Evolutionary conservation across 2,329 filamentous ascomycete species (phyloP), one percentile per base, ranked within the genome.

Genomic region (Cladorrhinum sp.): DNA sequence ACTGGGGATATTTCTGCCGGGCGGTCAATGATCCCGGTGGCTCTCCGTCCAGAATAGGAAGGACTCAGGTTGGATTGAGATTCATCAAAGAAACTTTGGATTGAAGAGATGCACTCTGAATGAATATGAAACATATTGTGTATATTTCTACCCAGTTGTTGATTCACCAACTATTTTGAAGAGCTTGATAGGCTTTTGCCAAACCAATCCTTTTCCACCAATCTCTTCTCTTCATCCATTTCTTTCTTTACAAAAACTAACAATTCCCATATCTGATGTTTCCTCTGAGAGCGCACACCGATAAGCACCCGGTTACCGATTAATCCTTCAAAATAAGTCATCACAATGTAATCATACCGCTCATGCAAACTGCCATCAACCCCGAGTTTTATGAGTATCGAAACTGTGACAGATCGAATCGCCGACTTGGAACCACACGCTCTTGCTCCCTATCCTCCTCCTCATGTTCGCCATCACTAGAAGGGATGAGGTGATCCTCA

Each of bases 401-500:
- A 69, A 83, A 85, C 27, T 74, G 76, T 6, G 81, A 79, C 53
- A 85, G 71, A 61, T 84, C 72, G 23, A 84, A 68, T 18, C 59
- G 59, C 45, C 74, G 76, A 53, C 65, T 49, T 10, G 59, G 41
- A 5, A 9, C 74, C 6, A 72, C 65, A 1, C 67, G 29, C 16
- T 16, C 66, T 7, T 63, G 63, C 7, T 64, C 64, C 2, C 72
- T 71, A 1, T 62, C 65, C 32, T 79, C 77, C 9, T 71, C 69
- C 6, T 79, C 78, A 18, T 75, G 75, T 58, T 81, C 80, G 18
- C 67, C 78, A 61, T 81, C 80, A 62, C 81, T 83, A 68, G 81
- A 81, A 24, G 79, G 79, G 13, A 81, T 71, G 62, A 86, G 78
- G 58, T 83, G 76, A 59, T 86, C 84, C 68, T 86, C 84, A 66